phyloP scores from a whole-genome alignment of 1,284 basidiomycete genomes.

The Ceratobasidium theobromae region DNA sequence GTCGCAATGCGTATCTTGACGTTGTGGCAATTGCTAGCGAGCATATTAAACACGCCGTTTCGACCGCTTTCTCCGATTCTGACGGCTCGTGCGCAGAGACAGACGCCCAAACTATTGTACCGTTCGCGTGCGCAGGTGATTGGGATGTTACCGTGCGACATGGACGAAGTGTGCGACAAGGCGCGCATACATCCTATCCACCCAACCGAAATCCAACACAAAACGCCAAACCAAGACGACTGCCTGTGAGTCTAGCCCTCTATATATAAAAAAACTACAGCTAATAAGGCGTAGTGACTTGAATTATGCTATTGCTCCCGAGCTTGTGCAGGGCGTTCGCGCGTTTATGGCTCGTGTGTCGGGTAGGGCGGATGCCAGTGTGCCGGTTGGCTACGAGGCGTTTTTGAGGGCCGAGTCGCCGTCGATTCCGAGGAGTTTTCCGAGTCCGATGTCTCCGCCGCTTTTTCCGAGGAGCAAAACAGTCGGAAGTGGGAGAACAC shows the following conservation, averaged over 20 bases:
- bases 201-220: not conserved
- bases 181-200: slow-evolving; percentile 21
- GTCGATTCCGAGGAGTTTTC: not conserved
- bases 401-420: slow-evolving; percentile 17
- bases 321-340: slow-evolving; percentile 3
- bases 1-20: not conserved
- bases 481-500: not conserved
- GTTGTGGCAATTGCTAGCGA: not conserved
- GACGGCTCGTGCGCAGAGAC: slow-evolving; percentile 3
- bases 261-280: not conserved
- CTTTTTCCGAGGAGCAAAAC: not conserved
- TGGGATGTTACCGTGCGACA: slow-evolving; percentile 5
- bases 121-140: slow-evolving; percentile 8
- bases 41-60: not conserved
- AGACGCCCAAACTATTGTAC: slow-evolving; percentile 9
- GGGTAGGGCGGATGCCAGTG: not conserved
- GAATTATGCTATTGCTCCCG: slow-evolving; percentile 7
- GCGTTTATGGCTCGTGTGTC: not conserved
- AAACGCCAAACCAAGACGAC: not conserved
- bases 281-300: not conserved
- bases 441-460: slow-evolving; percentile 14
- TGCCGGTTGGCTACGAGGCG: not conserved
- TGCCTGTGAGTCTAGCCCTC: not conserved
- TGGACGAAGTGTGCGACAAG: not conserved
- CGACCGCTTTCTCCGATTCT: slow-evolving; percentile 25